A percentile compares a stretch with the other conserved stretches of the same genome.
phyloP scores from a whole-genome alignment of 2,329 filamentous ascomycete species.

The Fusarium sterilihyphosum region DNA sequence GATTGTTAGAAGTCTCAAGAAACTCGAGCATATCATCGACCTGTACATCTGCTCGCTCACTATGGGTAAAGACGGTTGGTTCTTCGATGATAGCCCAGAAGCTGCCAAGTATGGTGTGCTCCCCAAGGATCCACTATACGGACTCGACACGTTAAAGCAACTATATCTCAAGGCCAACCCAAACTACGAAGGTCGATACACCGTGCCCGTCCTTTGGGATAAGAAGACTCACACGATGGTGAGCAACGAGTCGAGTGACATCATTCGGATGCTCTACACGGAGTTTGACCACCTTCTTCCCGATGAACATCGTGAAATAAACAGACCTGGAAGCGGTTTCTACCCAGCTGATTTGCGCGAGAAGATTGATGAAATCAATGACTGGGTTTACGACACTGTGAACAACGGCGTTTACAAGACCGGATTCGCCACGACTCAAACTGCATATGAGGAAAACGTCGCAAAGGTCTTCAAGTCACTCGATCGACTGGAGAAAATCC shows the following conservation, averaged over 20 bases:
- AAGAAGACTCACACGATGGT: slow-evolving; percentile 76
- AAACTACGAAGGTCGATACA: slow-evolving; percentile 75
- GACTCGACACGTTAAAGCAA: slow-evolving; percentile 72
- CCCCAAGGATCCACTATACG: slow-evolving; percentile 69
- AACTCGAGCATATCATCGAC: slow-evolving; percentile 74
- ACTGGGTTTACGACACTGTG: slow-evolving; percentile 69
- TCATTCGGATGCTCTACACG: slow-evolving; percentile 83
- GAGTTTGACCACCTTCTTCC: slow-evolving; percentile 74
- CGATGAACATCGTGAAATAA: slow-evolving; percentile 61
- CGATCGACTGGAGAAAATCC: slow-evolving; percentile 69
- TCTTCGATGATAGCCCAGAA: slow-evolving; percentile 56
- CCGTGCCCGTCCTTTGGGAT: slow-evolving; percentile 78
- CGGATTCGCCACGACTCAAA: slow-evolving; percentile 73
- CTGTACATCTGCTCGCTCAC: slow-evolving; percentile 76
- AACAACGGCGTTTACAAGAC: slow-evolving; percentile 64
- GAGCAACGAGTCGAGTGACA: slow-evolving; percentile 85
- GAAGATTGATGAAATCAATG: slow-evolving; percentile 73
- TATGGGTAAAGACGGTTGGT: slow-evolving; percentile 69
- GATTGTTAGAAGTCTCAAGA: slow-evolving; percentile 78
- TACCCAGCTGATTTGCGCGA: slow-evolving; percentile 62
- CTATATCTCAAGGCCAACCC: slow-evolving; percentile 76
- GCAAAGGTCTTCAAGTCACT: slow-evolving; percentile 70
- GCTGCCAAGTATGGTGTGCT: slow-evolving; percentile 45
- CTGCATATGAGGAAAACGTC: slow-evolving; percentile 72
- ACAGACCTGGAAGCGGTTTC: slow-evolving; percentile 62